phyloP scores from a whole-genome alignment of 75 land plant genomes.

The Pinus albicaulis region DNA sequence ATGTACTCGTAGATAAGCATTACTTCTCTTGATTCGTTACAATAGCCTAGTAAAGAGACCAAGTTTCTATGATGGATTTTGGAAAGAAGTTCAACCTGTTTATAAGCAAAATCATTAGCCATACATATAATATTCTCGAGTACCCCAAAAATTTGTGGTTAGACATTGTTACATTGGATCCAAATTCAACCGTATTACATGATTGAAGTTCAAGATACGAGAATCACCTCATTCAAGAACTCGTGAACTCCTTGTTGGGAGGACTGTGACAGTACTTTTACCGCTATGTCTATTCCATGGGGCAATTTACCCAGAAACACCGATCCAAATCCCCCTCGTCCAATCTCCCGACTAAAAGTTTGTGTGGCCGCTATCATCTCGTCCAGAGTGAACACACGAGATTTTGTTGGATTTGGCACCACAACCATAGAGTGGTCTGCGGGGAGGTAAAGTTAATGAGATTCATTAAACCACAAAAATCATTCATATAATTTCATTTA shows the following conservation, averaged over 20 bases:
- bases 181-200: too few species aligned
- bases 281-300: not conserved
- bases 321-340: not conserved
- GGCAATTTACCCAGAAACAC: not conserved
- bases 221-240: conserved; percentile 1
- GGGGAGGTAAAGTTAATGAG: too few species aligned
- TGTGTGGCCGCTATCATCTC: not conserved
- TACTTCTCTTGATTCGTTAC: conserved; percentile 33
- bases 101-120: too few species aligned
- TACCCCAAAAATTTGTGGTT: too few species aligned
- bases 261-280: not conserved
- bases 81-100: not conserved
- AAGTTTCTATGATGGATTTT: not conserved
- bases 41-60: conserved; percentile 34
- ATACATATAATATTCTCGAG: too few species aligned
- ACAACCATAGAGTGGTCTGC: not conserved
- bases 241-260: not conserved
- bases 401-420: not conserved
- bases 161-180: not conserved
- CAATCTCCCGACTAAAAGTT: not conserved
- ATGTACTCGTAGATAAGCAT: conserved; percentile 59
- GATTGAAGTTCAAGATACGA: not conserved
- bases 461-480: not conserved
- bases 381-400: not conserved
- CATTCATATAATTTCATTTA: too few species aligned